Percentiles rank a stretch among this genome's conserved stretches.
These are phyloP conservation scores for Oryza brachyantha DNA, from an alignment of 176 grass and related monocot genomes.

Conservation along the genomic window DNA sequence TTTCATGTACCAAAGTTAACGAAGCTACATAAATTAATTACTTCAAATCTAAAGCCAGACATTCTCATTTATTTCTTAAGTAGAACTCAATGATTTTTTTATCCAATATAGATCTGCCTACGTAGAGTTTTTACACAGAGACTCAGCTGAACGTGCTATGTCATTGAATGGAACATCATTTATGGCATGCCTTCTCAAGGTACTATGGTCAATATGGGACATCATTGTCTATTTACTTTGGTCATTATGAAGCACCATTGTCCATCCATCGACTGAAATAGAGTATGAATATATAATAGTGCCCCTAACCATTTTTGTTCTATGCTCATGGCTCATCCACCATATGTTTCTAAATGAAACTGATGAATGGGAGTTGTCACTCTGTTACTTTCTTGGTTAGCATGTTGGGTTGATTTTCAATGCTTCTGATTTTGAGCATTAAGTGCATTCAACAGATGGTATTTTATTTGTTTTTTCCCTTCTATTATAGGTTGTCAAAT, in stretches of 20 bases:
- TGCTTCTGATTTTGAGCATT: background rate
- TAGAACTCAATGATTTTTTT: background rate
- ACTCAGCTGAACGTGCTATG: conserved; percentile 80
- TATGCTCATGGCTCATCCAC: background rate
- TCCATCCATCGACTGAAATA: background rate
- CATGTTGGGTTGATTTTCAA: background rate
- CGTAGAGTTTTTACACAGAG: conserved; percentile 86
- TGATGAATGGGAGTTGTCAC: background rate
- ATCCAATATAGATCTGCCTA: conserved; percentile 67
- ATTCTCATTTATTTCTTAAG: background rate
- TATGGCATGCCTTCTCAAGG: conserved; percentile 94
- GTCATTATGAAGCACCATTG: background rate
- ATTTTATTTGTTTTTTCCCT: conserved; percentile 2
- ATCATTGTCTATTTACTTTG: background rate
- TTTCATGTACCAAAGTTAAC: conserved; percentile 11
- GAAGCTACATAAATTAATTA: conserved; percentile 7
- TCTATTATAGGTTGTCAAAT: conserved; percentile 57
- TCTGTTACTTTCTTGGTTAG: background rate
- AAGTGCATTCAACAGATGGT: background rate
- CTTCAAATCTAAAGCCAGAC: background rate
- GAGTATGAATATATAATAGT: conserved; percentile 6
- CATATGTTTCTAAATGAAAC: background rate
- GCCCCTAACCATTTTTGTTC: conserved; percentile 7
- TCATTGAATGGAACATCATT: conserved; percentile 94
- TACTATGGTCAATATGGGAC: conserved; percentile 27